Evolutionary conservation across 2,329 filamentous ascomycete genomes (phyloP), one percentile per base, ranked within the genome.

Genomic region (Diaporthe eres): DNA sequence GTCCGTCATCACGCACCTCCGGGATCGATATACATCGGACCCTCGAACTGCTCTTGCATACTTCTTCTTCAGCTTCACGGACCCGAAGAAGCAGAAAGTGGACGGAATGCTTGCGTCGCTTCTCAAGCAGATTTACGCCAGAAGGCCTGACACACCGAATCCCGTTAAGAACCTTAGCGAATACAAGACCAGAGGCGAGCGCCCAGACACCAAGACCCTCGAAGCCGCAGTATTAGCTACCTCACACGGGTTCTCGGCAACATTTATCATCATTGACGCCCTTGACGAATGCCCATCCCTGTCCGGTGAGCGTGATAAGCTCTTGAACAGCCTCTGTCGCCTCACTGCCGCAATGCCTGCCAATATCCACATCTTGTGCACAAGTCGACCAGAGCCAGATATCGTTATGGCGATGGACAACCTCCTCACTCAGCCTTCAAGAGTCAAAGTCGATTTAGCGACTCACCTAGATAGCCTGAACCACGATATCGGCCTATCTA

Each of bases 11-110:
- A 44, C 4, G 8, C n/a, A 65, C 15, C n/a, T 65, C 13, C 5
- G 8, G 60, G 60, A 65, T 17, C 37, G 9, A 47, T 31, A 19
- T 12, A 9, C 1, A 47, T 42, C 39, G 39, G 60, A 65, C 13
- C 60, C 39, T 0, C 6, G 7, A 31, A 60, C 42, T 8, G 77
- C 76, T 2, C 10, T 80, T 12, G 79, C 77, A 22, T 80, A 78
- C 53, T 81, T 71, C 71, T 81, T 79, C 65, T 80, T 80, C 49
- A 79, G 75, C 47, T 81, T 80, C 58, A 78, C 49, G 22, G 76
- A 80, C 28, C 13, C 19, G 13, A 42, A 72, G 22, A 80, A 78
- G 22, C 79, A 78, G 44, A 76, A 67, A 6, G 68, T 68, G 10
- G 51, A 44, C 15, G 72, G 19, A 49, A 79, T 80, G 75, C 71